A percentile compares a stretch with the other conserved stretches of the same genome.
Evolutionary conservation across 139 green algal species (phyloP).

Genomic region (Tetradesmus obliquus): DNA sequence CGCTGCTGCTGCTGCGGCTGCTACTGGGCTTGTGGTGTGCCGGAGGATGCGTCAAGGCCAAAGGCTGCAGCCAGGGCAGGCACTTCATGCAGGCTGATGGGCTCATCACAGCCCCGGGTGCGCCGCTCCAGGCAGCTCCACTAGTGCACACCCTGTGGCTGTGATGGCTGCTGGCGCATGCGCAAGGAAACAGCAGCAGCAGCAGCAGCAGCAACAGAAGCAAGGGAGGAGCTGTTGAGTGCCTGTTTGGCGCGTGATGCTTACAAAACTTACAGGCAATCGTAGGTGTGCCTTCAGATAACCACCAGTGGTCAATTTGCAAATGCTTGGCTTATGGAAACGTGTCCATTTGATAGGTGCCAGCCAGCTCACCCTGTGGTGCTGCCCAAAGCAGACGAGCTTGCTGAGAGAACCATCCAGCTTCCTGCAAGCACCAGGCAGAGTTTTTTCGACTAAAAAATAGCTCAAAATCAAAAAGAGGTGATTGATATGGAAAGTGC

Average conservation of each 20-base stretch:
- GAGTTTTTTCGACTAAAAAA: not conserved
- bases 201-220: not conserved
- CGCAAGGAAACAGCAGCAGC: not conserved
- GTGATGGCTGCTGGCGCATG: not conserved
- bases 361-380: not conserved
- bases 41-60: not conserved
- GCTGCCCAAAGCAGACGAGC: not conserved
- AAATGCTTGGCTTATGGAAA: too few relatives aligned
- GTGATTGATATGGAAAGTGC: too few relatives aligned
- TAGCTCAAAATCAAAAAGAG: not conserved
- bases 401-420: not conserved
- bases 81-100: not conserved
- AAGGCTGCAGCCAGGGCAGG: not conserved
- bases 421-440: not conserved
- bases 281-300: too few relatives aligned
- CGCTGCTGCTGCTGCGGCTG: not conserved
- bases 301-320: too few relatives aligned
- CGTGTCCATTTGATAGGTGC: too few relatives aligned
- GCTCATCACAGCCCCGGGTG: not conserved
- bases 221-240: not conserved
- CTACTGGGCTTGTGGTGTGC: not conserved
- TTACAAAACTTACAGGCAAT: too few relatives aligned
- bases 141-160: not conserved
- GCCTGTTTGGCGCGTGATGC: not conserved
- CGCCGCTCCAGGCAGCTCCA: not conserved